These are phyloP conservation scores for Apostasia shenzhenica DNA, from an alignment of 106 monocot species.

Conservation along the genomic window DNA sequence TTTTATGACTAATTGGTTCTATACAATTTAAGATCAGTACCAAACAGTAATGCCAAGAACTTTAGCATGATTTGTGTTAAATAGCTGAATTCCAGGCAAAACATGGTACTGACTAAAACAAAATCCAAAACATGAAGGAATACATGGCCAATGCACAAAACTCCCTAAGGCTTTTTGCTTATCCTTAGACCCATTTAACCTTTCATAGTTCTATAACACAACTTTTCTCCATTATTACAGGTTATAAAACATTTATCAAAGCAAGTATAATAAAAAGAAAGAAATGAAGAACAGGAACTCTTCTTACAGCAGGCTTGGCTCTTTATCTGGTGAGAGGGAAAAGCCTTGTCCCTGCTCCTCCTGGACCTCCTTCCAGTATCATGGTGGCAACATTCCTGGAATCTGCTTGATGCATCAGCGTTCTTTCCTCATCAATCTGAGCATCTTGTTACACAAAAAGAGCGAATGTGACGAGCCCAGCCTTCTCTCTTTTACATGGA, in stretches of 20 bases:
- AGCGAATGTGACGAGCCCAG: no score
- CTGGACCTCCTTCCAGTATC: slow-evolving; percentile 60
- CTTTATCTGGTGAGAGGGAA: slow-evolving; percentile 71
- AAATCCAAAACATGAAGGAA: neutral
- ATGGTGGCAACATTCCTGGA: slow-evolving; percentile 70
- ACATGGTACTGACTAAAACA: neutral
- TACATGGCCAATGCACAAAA: neutral
- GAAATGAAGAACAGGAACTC: neutral
- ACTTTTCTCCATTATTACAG: neutral
- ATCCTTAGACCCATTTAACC: neutral
- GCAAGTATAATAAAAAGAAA: neutral
- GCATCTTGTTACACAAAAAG: no score
- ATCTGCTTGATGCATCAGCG: slow-evolving; percentile 14
- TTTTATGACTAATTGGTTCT: no score
- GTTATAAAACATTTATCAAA: neutral
- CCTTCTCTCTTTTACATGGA: no score
- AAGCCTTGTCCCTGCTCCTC: slow-evolving; percentile 56
- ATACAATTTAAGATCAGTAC: no score
- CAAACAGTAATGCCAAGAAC: no score
- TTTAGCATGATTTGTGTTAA: no score
- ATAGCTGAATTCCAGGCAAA: no score
- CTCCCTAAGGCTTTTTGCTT: neutral
- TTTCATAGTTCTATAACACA: neutral
- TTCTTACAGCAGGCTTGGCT: slow-evolving; percentile 77
- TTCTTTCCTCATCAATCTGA: no score